Percentiles rank a stretch among this genome's conserved stretches.
These are phyloP conservation scores for Astrephomene gubernaculifera DNA, from an alignment of 139 green algal genomes.

Conservation along the genomic window DNA sequence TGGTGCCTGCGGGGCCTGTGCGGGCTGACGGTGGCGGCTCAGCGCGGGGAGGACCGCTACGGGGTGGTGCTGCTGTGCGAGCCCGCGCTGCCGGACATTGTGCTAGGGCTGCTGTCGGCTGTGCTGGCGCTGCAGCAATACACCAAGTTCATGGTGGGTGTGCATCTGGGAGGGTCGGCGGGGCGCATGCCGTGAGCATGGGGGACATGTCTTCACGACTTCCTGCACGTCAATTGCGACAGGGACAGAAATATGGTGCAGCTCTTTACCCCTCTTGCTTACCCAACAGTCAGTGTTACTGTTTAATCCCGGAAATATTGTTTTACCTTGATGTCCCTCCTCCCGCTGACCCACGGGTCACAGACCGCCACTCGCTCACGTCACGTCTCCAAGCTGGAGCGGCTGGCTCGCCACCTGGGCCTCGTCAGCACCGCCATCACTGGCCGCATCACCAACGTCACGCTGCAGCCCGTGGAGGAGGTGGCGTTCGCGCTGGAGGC, in stretches of 20 bases:
- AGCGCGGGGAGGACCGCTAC: constrained; percentile 54
- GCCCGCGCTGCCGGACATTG: constrained; percentile 43
- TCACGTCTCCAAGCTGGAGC: not conserved
- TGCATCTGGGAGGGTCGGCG: not conserved
- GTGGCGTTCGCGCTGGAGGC: constrained; percentile 50
- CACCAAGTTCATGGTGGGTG: constrained; percentile 46
- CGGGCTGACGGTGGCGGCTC: constrained; percentile 33
- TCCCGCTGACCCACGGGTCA: no score
- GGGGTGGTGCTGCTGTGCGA: constrained; percentile 57
- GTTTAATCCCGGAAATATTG: no score
- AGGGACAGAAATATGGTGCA: no score
- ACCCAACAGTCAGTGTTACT: no score
- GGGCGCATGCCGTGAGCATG: not conserved
- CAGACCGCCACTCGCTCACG: constrained; percentile 35
- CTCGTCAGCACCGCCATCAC: not conserved
- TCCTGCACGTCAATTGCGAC: no score
- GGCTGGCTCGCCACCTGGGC: not conserved
- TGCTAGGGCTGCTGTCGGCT: constrained; percentile 11
- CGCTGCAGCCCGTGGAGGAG: constrained; percentile 52
- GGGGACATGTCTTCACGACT: not conserved
- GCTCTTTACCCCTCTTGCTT: no score
- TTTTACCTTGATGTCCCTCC: no score
- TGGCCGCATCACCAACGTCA: constrained; percentile 4
- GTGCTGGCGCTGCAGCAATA: constrained; percentile 56
- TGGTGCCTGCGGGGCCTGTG: constrained; percentile 41